A percentile compares a stretch with the other conserved stretches of the same genome.
Evolutionary conservation across 257 asterid genomes (phyloP).

Genomic region (Nicotiana benthamiana): DNA sequence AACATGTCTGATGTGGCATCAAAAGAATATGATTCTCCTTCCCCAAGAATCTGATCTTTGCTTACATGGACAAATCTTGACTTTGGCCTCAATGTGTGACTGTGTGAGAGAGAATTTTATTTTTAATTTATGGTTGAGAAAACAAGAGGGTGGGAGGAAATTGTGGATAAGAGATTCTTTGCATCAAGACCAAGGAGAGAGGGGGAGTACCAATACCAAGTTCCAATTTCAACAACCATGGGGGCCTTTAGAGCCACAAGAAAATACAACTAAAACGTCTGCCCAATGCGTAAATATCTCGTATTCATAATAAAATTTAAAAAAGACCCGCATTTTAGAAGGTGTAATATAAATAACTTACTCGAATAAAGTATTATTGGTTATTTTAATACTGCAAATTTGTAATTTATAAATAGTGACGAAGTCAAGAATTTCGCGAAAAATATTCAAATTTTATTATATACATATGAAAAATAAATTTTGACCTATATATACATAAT

Average conservation of each 20-base stretch:
- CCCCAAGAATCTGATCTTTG: not conserved
- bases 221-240: not conserved
- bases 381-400: no score
- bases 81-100: not conserved
- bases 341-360: no score
- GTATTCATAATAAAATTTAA: no score
- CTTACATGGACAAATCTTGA: not conserved
- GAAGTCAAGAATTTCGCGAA: no score
- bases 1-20: not conserved
- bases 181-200: not conserved
- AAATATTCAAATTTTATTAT: no score
- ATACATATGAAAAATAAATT: no score
- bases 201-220: not conserved
- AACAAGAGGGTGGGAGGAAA: not conserved
- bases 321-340: no score
- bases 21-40: not conserved
- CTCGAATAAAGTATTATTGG: no score
- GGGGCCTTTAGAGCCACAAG: not conserved
- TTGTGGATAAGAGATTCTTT: conserved; percentile 1
- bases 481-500: no score
- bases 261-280: not conserved
- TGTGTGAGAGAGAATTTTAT: not conserved
- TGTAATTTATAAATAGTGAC: no score
- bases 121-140: no score
- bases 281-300: no score